A percentile compares a stretch with the other conserved stretches of the same genome.
Evolutionary conservation across 169 alveolate genomes (phyloP).

Genomic region (Plasmodium relictum): DNA sequence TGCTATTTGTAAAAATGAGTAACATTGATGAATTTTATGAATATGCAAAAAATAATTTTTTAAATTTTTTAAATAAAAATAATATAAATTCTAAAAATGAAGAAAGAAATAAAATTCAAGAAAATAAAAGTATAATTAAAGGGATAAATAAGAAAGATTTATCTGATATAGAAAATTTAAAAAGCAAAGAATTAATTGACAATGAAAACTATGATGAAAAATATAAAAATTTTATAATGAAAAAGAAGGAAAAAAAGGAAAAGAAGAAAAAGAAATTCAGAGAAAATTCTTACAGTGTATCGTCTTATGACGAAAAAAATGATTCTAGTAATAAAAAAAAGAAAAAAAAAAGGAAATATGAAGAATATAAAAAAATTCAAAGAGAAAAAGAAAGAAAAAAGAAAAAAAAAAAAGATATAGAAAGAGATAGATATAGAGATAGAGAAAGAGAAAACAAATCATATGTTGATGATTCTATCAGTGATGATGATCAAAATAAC

Average conservation of each 20-base stretch:
- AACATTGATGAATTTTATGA: conserved; percentile 75
- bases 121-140: conserved; percentile 35
- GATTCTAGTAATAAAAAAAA: conserved; percentile 10
- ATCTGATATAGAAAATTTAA: conserved; percentile 49
- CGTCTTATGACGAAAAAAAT: background rate
- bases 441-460: background rate
- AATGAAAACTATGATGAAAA: conserved; percentile 61
- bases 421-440: conserved; percentile 4
- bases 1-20: conserved; percentile 22
- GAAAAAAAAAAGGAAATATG: conserved; percentile 26
- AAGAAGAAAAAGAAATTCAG: conserved; percentile 3
- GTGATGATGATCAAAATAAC: conserved; percentile 2
- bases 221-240: conserved; percentile 50
- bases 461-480: background rate
- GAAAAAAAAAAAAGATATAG: conserved; percentile 9
- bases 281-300: background rate
- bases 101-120: conserved; percentile 6
- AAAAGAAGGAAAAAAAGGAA: conserved; percentile 23
- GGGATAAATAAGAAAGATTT: conserved; percentile 24
- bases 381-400: conserved; percentile 18
- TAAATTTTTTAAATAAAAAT: conserved; percentile 61
- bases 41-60: conserved; percentile 75
- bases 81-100: conserved; percentile 27
- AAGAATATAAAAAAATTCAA: conserved; percentile 11
- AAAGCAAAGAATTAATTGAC: conserved; percentile 41